Evolutionary conservation across 495 filamentous ascomycete genomes (phyloP).

Genomic region (Penicillium psychrofluorescens): DNA sequence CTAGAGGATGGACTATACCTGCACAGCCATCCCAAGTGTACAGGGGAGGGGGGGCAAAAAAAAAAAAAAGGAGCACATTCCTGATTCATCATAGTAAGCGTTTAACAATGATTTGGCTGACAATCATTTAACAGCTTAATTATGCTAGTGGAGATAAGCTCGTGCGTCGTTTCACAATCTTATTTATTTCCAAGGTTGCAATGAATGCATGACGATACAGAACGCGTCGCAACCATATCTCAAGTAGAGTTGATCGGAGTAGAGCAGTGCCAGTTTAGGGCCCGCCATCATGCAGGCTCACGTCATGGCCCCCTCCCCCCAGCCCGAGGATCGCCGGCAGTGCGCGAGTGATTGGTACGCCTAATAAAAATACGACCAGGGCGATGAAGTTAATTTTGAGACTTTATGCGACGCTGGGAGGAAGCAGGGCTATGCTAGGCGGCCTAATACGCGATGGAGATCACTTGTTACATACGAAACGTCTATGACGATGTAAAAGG

Average conservation of each 20-base stretch:
- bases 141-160: slow-evolving; percentile 42
- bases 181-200: slow-evolving; percentile 11
- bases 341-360: too few species aligned
- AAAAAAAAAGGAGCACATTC: slow-evolving; percentile 5
- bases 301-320: slow-evolving; percentile 5
- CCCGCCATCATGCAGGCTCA: slow-evolving; percentile 5
- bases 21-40: too few species aligned
- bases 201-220: slow-evolving; percentile 16
- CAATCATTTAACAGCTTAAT: slow-evolving; percentile 22
- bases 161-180: slow-evolving; percentile 35
- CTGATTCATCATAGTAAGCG: slow-evolving; percentile 2
- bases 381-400: too few species aligned
- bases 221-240: slow-evolving; percentile 12
- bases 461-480: too few species aligned
- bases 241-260: slow-evolving; percentile 9
- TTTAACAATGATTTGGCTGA: background rate
- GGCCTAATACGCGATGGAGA: too few species aligned
- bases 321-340: too few species aligned
- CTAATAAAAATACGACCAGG: too few species aligned
- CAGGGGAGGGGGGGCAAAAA: too few species aligned
- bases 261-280: background rate
- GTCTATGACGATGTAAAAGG: too few species aligned
- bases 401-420: too few species aligned
- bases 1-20: too few species aligned
- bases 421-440: too few species aligned